These are phyloP conservation scores for Epithele typhae DNA, from an alignment of 768 basidiomycete species.

Conservation along the genomic window DNA sequence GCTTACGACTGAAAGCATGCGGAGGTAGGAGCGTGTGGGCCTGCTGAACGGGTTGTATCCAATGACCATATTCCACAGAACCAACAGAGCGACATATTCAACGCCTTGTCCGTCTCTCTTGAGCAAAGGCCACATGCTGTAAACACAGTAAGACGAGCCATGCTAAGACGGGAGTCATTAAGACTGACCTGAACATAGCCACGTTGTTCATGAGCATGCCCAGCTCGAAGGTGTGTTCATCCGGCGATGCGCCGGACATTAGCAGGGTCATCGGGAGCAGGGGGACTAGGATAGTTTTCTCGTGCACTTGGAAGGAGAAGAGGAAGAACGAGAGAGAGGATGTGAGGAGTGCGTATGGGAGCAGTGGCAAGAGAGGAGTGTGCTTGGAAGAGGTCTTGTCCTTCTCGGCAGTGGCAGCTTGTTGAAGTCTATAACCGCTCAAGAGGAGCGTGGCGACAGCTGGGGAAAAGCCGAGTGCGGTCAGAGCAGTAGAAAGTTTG, in stretches of 20 bases:
- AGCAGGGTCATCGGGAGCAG: slow-evolving; percentile 81
- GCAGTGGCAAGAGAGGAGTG: slow-evolving; percentile 57
- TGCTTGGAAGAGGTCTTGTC: slow-evolving; percentile 21
- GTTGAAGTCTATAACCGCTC: slow-evolving; percentile 31
- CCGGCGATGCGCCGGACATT: slow-evolving; percentile 52
- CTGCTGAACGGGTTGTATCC: slow-evolving; percentile 68
- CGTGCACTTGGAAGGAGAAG: slow-evolving; percentile 96
- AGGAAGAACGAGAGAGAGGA: slow-evolving; percentile 91
- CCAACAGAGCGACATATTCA: slow-evolving; percentile 63
- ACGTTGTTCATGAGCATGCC: slow-evolving; percentile 77
- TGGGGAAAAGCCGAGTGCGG: slow-evolving; percentile 68
- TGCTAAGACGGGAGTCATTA: background rate
- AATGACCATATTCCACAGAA: slow-evolving; percentile 80
- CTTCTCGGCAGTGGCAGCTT: background rate
- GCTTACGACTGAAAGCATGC: slow-evolving; percentile 50
- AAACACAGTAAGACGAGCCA: background rate
- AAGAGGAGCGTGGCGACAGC: slow-evolving; percentile 43
- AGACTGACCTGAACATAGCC: slow-evolving; percentile 77
- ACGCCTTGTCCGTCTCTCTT: slow-evolving; percentile 71
- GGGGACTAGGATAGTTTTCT: slow-evolving; percentile 87
- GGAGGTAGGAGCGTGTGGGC: slow-evolving; percentile 45
- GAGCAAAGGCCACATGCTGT: slow-evolving; percentile 90
- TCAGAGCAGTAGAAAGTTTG: slow-evolving; percentile 61
- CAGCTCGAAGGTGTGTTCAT: slow-evolving; percentile 50
- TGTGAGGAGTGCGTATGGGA: slow-evolving; percentile 77